These are phyloP conservation scores for Chaetomium strumarium DNA, from an alignment of 2,329 filamentous ascomycete species.

Conservation along the genomic window DNA sequence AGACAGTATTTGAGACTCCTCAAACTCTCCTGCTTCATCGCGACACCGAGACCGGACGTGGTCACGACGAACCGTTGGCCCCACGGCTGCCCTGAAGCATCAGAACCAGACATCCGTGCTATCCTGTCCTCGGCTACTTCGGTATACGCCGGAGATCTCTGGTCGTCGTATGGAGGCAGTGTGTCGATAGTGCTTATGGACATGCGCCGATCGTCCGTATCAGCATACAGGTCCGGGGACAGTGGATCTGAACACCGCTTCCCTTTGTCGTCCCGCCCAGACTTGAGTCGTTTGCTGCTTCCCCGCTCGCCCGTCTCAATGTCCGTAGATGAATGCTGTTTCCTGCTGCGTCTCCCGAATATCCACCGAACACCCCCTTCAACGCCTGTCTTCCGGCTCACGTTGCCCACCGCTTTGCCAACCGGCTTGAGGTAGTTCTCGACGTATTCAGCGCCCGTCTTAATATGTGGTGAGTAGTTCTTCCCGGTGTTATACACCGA, in stretches of 20 bases:
- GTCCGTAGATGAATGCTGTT: slow-evolving; percentile 45
- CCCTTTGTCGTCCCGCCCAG: slow-evolving; percentile 10
- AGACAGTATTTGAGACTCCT: slow-evolving; percentile 81
- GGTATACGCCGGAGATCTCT: slow-evolving; percentile 68
- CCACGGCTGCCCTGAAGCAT: slow-evolving; percentile 50
- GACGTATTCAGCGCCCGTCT: slow-evolving; percentile 83
- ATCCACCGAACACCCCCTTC: slow-evolving; percentile 85
- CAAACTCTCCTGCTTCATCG: slow-evolving; percentile 84
- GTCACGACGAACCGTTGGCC: slow-evolving; percentile 77
- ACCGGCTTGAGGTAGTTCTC: slow-evolving; percentile 84
- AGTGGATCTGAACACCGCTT: neutral
- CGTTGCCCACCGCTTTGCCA: slow-evolving; percentile 77
- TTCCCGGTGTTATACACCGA: slow-evolving; percentile 84
- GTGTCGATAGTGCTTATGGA: slow-evolving; percentile 67
- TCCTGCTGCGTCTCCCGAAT: slow-evolving; percentile 49
- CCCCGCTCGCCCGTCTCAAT: slow-evolving; percentile 39
- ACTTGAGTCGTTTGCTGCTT: slow-evolving; percentile 53
- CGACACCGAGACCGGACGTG: slow-evolving; percentile 83
- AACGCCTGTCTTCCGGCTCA: slow-evolving; percentile 79
- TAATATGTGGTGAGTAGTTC: slow-evolving; percentile 83
- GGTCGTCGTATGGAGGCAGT: slow-evolving; percentile 77
- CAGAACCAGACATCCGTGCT: slow-evolving; percentile 26
- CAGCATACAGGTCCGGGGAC: slow-evolving; percentile 20
- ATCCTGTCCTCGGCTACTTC: slow-evolving; percentile 41
- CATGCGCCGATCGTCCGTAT: slow-evolving; percentile 45